Percentiles rank a stretch among this genome's conserved stretches.
Evolutionary conservation across 352 stramenopile genomes (phyloP).

Genomic region (Globisporangium nodosum): DNA sequence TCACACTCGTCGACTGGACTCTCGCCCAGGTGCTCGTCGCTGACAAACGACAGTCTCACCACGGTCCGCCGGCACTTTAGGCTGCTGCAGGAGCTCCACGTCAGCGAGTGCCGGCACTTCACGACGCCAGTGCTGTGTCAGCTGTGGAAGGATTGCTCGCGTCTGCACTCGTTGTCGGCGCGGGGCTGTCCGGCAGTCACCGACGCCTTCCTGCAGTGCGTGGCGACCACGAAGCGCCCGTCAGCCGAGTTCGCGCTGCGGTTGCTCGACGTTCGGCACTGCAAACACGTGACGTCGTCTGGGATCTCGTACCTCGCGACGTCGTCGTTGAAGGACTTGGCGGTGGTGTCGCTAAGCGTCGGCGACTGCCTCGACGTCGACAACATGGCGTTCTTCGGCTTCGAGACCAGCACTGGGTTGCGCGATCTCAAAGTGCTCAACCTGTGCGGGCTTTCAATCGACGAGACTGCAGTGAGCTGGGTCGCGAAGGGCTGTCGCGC

Average conservation of each 20-base stretch:
- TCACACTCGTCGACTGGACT: background rate
- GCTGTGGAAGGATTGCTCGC: conserved; percentile 53
- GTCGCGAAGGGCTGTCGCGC: conserved; percentile 47
- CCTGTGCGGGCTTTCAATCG: conserved; percentile 36
- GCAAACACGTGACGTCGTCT: conserved; percentile 59
- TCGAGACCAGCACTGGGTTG: conserved; percentile 42
- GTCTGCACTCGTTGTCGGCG: conserved; percentile 39
- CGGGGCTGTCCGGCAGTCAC: conserved; percentile 39
- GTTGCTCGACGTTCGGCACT: conserved; percentile 46
- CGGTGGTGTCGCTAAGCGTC: conserved; percentile 26
- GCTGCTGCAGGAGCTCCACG: conserved; percentile 36
- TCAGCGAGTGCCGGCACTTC: conserved; percentile 64
- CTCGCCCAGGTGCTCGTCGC: conserved; percentile 24
- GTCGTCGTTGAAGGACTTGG: conserved; percentile 24
- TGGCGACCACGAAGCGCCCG: conserved; percentile 43
- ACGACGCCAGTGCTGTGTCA: conserved; percentile 36
- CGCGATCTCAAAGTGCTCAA: conserved; percentile 25
- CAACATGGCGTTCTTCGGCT: conserved; percentile 74
- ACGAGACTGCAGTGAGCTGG: conserved; percentile 69
- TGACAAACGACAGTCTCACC: conserved; percentile 53
- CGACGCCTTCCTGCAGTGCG: conserved; percentile 46
- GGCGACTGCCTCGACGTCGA: conserved; percentile 53
- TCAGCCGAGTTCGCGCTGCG: conserved; percentile 17
- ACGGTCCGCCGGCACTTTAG: conserved; percentile 37
- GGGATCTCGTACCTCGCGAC: conserved; percentile 51